These are phyloP conservation scores for Saturnispora halmiae DNA, from an alignment of 805 yeast genomes.

Conservation along the genomic window DNA sequence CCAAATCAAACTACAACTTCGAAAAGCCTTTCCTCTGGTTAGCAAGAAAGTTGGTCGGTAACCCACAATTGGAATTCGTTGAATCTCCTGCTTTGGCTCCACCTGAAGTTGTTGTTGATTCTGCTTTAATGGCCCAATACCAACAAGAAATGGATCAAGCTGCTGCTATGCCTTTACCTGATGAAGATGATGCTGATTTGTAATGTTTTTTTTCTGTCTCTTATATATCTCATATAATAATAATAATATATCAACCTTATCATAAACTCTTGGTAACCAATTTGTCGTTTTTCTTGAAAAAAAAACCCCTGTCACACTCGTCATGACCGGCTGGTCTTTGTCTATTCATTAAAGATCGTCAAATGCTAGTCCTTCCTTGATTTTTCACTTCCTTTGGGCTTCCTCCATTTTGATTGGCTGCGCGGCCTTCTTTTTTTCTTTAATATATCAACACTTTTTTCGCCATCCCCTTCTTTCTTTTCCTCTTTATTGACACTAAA, in stretches of 20 bases:
- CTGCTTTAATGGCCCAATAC: constrained; percentile 93
- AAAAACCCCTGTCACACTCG: too few relatives aligned
- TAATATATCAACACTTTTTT: neutral
- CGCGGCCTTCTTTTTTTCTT: neutral
- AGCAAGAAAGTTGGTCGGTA: constrained; percentile 97
- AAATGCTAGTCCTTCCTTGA: too few relatives aligned
- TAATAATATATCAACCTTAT: neutral
- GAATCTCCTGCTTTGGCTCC: constrained; percentile 99
- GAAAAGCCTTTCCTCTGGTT: constrained; percentile 99
- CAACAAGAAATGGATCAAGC: constrained; percentile 99
- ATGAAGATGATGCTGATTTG: constrained; percentile 99
- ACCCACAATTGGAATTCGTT: constrained; percentile 96
- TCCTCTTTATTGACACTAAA: neutral
- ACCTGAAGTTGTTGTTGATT: constrained; percentile 97
- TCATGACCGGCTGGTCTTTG: too few relatives aligned
- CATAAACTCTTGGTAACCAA: too few relatives aligned
- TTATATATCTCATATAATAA: too few relatives aligned
- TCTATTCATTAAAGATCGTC: too few relatives aligned
- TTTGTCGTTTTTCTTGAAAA: too few relatives aligned
- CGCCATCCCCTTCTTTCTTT: too few relatives aligned
- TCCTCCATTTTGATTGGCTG: neutral
- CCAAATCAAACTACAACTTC: constrained; percentile 98
- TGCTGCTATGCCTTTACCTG: constrained; percentile 98
- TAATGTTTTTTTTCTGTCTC: constrained; percentile 43
- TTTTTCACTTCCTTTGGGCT: neutral